Percentiles rank a stretch among this genome's conserved stretches.
Evolutionary conservation across 768 basidiomycete genomes (phyloP).

Genomic region (Cystofilobasidium ferigula): DNA sequence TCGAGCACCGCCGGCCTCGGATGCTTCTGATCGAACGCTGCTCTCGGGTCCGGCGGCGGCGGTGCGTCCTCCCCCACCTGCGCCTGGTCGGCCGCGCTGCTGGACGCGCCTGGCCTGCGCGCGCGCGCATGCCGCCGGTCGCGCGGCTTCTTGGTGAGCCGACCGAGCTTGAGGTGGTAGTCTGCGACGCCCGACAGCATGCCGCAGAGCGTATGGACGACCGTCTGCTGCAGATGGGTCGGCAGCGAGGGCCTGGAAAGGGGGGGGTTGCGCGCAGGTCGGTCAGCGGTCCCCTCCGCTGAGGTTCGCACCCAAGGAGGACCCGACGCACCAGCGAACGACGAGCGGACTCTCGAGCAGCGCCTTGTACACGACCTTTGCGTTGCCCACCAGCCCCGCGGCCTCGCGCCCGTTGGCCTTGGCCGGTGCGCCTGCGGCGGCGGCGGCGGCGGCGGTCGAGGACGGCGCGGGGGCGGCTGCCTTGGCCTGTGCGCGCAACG

Average conservation of each 20-base stretch:
- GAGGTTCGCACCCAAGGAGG: background rate
- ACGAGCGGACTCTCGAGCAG: constrained; percentile 6
- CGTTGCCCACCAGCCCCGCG: constrained; percentile 1
- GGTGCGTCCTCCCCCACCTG: background rate
- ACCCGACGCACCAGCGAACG: constrained; percentile 6
- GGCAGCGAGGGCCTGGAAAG: constrained; percentile 7
- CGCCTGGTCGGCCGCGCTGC: background rate
- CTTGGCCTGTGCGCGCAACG: constrained; percentile 17
- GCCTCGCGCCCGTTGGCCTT: constrained; percentile 5
- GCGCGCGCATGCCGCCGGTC: too few relatives aligned
- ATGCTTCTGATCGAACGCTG: background rate
- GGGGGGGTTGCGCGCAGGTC: background rate
- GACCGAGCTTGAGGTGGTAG: constrained; percentile 6
- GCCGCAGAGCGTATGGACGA: constrained; percentile 13
- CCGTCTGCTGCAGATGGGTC: constrained; percentile 13
- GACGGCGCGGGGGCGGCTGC: too few relatives aligned
- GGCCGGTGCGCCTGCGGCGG: background rate
- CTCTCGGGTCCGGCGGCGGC: background rate
- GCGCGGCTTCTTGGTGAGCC: background rate
- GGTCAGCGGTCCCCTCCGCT: too few relatives aligned
- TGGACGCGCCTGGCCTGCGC: background rate
- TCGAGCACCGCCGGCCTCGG: background rate
- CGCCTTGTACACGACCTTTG: constrained; percentile 18
- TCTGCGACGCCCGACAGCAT: constrained; percentile 1
- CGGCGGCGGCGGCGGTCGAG: too few relatives aligned